phyloP scores from a whole-genome alignment of 495 filamentous ascomycete species.

The Xylaria acuta region DNA sequence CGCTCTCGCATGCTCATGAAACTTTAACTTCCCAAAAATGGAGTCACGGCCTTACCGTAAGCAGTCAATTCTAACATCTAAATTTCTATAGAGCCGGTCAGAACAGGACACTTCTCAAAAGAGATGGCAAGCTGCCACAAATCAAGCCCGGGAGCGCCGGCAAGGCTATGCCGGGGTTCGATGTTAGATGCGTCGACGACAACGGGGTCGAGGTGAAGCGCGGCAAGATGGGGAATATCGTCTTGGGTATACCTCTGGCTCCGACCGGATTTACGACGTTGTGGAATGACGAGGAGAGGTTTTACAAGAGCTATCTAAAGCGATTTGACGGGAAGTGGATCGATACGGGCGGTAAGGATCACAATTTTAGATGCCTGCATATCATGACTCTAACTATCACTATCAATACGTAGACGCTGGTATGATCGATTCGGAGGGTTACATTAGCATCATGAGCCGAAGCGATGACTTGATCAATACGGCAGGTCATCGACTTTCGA shows the following conservation, averaged over 20 bases:
- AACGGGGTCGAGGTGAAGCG: conserved; percentile 68
- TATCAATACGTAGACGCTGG: conserved; percentile 67
- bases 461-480: conserved; percentile 96
- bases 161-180: conserved; percentile 88
- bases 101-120: conserved; percentile 41
- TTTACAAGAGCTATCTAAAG: conserved; percentile 81
- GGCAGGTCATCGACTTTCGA: conserved; percentile 89
- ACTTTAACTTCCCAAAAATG: background rate
- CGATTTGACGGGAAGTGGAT: conserved; percentile 81
- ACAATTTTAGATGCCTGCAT: background rate
- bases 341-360: conserved; percentile 69
- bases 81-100: conserved; percentile 42
- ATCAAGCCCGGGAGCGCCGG: conserved; percentile 88
- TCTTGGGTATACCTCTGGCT: conserved; percentile 78
- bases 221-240: conserved; percentile 90
- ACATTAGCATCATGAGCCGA: conserved; percentile 85
- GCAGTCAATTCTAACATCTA: background rate
- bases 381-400: conserved; percentile 27
- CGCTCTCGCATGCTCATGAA: background rate
- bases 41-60: background rate
- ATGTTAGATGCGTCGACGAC: conserved; percentile 83
- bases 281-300: conserved; percentile 82
- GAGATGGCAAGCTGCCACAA: conserved; percentile 41
- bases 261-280: conserved; percentile 86
- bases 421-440: conserved; percentile 80